Evolutionary conservation across 257 asterid species (phyloP), one percentile per base, ranked within the genome.

Genomic region (Gentiana dahurica): DNA sequence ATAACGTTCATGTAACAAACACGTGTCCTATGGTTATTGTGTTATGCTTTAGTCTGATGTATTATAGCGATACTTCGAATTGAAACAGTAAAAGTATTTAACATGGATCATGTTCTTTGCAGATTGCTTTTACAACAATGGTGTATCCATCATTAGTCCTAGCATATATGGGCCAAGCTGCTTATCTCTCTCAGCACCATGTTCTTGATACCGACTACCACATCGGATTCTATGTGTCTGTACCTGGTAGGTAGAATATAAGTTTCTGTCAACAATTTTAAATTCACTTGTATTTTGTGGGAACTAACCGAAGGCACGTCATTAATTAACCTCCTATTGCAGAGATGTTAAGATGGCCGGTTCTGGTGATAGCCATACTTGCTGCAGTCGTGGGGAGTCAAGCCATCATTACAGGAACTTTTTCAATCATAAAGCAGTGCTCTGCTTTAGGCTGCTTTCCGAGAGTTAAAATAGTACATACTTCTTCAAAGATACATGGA

Each of bases 331-430:
- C 12, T 46, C 48, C 38, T 43, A 41, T 53, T 46, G 8, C 68
- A 75, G 80, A 70, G 65, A 69, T 45, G 62, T 57, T 89, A 60
- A 69, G 95, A 71, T 84, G 94, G 97, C 97, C 97, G 3, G 90
- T 89, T 59, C 70, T 89, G 63, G 95, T 82, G 74, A 84, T 86
- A 50, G 97, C 97, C 51, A 78, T 89, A 44, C 80, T 89, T 74
- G 97, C 97, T 39, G 95, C 97, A 7, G 95, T 86, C 5, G 97
- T 89, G 3, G 97, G 97, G 65, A 89, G 97, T 77, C 97, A 89
- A 70, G 95, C 97, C 55, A 80, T 89, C 54, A 89, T 89, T 55
- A 89, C 97, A 0, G 97, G 94, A 74, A 86, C 95, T 0, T 89
- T 89, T 65, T 89, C 97, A 0, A 89, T 89, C 64, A 89, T 89